These are phyloP conservation scores for Diaporthe capsici DNA, from an alignment of 2,329 filamentous ascomycete species.

Conservation along the genomic window DNA sequence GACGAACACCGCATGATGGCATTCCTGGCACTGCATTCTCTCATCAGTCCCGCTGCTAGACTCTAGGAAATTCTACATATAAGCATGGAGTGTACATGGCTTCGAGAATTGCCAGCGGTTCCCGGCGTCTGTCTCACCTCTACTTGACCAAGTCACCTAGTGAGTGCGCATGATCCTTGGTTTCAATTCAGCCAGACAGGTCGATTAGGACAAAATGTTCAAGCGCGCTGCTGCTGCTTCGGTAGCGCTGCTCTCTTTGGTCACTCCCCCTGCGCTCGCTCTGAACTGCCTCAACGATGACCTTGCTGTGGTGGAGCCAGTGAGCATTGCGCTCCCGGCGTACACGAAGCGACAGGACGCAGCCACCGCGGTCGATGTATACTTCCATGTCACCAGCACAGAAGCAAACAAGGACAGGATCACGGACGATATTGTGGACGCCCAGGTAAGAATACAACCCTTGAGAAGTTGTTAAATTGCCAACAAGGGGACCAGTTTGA, in stretches of 20 bases:
- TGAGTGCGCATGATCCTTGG: not conserved
- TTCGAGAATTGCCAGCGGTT: not conserved
- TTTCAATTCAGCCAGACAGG: not conserved
- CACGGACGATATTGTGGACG: constrained; percentile 21
- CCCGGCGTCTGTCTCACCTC: not conserved
- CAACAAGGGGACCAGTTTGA: not conserved
- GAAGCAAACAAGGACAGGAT: constrained; percentile 19
- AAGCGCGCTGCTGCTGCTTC: constrained; percentile 1
- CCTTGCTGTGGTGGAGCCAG: not conserved
- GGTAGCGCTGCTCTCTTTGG: not conserved
- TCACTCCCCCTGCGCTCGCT: not conserved
- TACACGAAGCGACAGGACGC: constrained; percentile 8
- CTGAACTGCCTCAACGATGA: constrained; percentile 20
- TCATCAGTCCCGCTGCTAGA: not conserved
- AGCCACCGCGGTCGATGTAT: constrained; percentile 24
- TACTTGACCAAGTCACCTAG: not conserved
- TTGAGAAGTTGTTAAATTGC: too few relatives aligned
- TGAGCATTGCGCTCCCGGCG: not conserved
- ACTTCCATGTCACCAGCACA: constrained; percentile 34
- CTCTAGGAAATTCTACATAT: not conserved
- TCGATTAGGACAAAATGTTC: not conserved
- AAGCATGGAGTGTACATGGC: not conserved
- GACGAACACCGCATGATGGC: not conserved
- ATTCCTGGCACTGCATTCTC: not conserved
- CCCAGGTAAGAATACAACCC: not conserved